phyloP scores from a whole-genome alignment of 2,329 filamentous ascomycete genomes.

The Exophiala spinifera region DNA sequence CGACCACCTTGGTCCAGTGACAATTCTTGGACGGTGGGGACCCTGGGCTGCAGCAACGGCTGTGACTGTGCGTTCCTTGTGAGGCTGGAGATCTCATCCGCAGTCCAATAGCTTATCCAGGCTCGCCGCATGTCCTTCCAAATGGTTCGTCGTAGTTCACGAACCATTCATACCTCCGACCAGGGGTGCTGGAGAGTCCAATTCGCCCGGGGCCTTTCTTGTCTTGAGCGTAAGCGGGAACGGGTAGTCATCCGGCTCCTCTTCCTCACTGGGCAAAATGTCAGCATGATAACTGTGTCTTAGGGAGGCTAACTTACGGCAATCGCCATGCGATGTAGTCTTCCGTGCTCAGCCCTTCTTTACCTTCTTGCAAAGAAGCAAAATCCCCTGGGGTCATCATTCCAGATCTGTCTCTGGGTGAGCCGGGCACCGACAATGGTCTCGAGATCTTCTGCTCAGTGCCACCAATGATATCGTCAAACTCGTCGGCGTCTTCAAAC shows the following conservation, averaged over 20 bases:
- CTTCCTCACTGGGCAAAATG: slow-evolving; percentile 67
- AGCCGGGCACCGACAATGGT: slow-evolving; percentile 90
- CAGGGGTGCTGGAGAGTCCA: slow-evolving; percentile 30
- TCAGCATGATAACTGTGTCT: slow-evolving; percentile 3
- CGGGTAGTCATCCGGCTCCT: slow-evolving; percentile 77
- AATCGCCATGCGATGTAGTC: slow-evolving; percentile 98
- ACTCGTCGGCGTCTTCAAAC: slow-evolving; percentile 72
- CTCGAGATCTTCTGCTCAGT: slow-evolving; percentile 93
- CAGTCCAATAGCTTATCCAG: slow-evolving; percentile 8
- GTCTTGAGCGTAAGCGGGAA: slow-evolving; percentile 65
- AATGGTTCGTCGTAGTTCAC: background rate
- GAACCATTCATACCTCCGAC: slow-evolving; percentile 22
- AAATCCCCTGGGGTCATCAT: slow-evolving; percentile 99
- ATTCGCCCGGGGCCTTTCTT: slow-evolving; percentile 41
- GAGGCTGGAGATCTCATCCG: too few relatives aligned
- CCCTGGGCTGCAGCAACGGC: too few relatives aligned
- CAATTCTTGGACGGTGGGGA: too few relatives aligned
- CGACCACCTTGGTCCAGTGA: too few relatives aligned
- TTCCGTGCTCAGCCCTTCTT: slow-evolving; percentile 88
- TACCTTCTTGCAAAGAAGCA: slow-evolving; percentile 89
- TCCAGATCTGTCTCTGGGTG: slow-evolving; percentile 81
- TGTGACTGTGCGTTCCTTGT: background rate
- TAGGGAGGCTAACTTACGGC: slow-evolving; percentile 65
- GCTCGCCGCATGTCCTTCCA: background rate
- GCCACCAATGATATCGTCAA: slow-evolving; percentile 85